Conservation (phyloP, 202 grass and related monocot species). For the Schoenoplectus triqueter region DNA sequence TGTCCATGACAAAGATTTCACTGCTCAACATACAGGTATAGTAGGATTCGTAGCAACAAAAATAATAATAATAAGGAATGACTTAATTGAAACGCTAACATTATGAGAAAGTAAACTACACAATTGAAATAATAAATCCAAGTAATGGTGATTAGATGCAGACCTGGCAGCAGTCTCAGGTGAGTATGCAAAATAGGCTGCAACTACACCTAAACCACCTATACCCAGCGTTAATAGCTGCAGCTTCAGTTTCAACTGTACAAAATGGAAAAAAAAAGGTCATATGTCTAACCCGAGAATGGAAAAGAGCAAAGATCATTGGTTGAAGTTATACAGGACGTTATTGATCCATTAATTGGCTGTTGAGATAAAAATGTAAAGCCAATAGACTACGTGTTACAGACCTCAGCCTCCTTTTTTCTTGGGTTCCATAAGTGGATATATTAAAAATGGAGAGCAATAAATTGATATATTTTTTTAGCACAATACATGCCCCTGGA, state of each 20-base stretch:
- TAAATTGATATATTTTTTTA: not conserved
- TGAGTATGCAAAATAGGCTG: constrained; percentile 89
- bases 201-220: constrained; percentile 75
- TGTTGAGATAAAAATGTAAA: not conserved
- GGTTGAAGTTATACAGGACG: not conserved
- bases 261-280: constrained; percentile 4
- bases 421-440: not conserved
- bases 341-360: not conserved
- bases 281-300: constrained; percentile 11
- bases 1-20: not conserved
- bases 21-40: not conserved
- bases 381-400: not conserved
- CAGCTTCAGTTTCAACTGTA: constrained; percentile 88
- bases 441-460: not conserved
- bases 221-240: constrained; percentile 76
- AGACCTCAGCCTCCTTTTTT: not conserved
- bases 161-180: constrained; percentile 96
- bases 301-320: not conserved
- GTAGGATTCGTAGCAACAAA: not conserved
- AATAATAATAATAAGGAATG: not conserved
- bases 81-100: not conserved
- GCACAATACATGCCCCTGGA: not conserved
- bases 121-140: constrained; percentile 15
- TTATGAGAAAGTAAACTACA: not conserved
- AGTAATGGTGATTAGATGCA: constrained; percentile 22